Conservation (phyloP, 768 basidiomycete genomes). For the Psilocybe cyanescens region DNA sequence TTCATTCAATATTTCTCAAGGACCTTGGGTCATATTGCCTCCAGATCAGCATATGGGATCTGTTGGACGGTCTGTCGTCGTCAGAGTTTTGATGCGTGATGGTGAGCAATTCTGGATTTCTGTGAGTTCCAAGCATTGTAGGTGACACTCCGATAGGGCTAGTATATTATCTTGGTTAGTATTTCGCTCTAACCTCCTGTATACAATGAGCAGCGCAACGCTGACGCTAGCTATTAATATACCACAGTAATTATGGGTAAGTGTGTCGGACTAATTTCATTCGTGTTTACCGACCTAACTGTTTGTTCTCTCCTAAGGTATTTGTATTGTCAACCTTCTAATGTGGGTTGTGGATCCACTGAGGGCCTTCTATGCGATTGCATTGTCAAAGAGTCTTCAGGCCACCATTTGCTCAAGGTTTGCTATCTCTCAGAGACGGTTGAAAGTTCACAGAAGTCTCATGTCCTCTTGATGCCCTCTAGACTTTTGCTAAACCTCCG, state of each 20-base stretch:
- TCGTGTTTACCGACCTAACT: too few species aligned
- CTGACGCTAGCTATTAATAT: background rate
- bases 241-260: background rate
- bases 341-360: constrained; percentile 8
- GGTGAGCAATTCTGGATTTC: constrained; percentile 3
- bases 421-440: too few species aligned
- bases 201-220: too few species aligned
- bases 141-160: background rate
- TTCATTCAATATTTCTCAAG: background rate
- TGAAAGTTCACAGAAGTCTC: background rate
- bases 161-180: constrained; percentile 16
- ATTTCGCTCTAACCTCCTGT: background rate
- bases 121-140: background rate
- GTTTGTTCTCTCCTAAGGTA: background rate
- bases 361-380: background rate
- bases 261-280: background rate
- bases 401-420: constrained; percentile 14
- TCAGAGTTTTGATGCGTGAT: constrained; percentile 17
- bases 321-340: constrained; percentile 4
- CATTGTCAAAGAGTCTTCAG: constrained; percentile 9
- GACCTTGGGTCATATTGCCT: background rate
- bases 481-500: constrained; percentile 11
- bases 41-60: background rate
- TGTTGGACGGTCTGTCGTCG: constrained; percentile 1
- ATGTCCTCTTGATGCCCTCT: too few species aligned